These are phyloP conservation scores for Angomonas deanei DNA, from an alignment of 208 protist genomes.

Conservation along the genomic window DNA sequence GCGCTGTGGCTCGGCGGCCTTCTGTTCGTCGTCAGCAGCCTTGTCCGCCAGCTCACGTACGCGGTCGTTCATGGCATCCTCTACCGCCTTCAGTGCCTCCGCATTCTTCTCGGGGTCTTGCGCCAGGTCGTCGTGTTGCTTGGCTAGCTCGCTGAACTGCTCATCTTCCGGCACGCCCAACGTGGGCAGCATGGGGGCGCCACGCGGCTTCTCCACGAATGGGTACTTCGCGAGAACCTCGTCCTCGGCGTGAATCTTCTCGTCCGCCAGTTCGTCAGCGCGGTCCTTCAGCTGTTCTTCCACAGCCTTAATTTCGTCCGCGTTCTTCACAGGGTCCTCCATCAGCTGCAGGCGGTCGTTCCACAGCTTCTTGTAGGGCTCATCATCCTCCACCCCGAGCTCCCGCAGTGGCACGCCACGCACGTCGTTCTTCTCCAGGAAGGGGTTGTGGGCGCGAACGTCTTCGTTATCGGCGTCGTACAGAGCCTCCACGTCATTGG, in stretches of 20 bases:
- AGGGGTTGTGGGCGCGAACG: slow-evolving; percentile 31
- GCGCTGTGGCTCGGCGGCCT: slow-evolving; percentile 16
- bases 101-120: background rate
- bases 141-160: slow-evolving; percentile 13
- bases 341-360: slow-evolving; percentile 17
- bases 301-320: slow-evolving; percentile 11
- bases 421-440: slow-evolving; percentile 25
- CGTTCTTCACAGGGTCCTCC: slow-evolving; percentile 21
- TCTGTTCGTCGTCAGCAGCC: slow-evolving; percentile 18
- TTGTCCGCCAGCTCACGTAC: slow-evolving; percentile 18
- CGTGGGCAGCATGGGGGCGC: slow-evolving; percentile 18
- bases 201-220: background rate
- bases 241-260: slow-evolving; percentile 14
- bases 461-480: slow-evolving; percentile 21
- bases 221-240: slow-evolving; percentile 10
- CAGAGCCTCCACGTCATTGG: slow-evolving; percentile 18
- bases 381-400: slow-evolving; percentile 18
- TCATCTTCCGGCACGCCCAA: slow-evolving; percentile 23
- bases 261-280: slow-evolving; percentile 21
- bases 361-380: slow-evolving; percentile 17
- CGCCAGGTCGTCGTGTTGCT: slow-evolving; percentile 9
- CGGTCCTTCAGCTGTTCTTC: slow-evolving; percentile 14
- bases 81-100: slow-evolving; percentile 7
- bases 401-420: slow-evolving; percentile 22
- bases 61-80: slow-evolving; percentile 12